Base-by-base conservation (phyloP, 2,329 filamentous ascomycete species). In the Epicoccum sorghinum region DNA sequence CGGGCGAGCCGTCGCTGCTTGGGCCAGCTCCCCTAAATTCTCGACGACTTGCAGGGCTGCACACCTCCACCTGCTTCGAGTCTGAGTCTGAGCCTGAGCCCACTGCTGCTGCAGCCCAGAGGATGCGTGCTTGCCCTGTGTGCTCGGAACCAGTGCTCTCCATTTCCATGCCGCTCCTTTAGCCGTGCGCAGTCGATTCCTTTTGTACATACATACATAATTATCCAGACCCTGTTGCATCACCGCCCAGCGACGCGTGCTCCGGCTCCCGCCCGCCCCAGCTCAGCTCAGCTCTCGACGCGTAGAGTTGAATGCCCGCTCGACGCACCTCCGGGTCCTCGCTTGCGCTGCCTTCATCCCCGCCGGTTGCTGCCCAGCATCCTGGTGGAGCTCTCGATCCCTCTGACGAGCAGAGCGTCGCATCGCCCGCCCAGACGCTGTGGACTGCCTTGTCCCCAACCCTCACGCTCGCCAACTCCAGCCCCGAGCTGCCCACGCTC, bases 291-390 rank as follows among this genome's bases (percentile, higher is more conserved):
- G 24, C 36, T n/a, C 40, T 60, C 61, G 62, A 64, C 62, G 50
- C 61, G 63, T 70, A 72, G 72, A 69, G 75, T 75, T 75, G 72
- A 70, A 75, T 75, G 73, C 74, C 67, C 73, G 67, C 70, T 72
- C 71, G 68, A 73, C 72, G 69, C 54, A 59, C 30, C 52, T 48
- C 53, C 40, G 57, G 57, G 37, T 67, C 66, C 56, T 70, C 68
- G 58, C 61, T 62, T 47, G 70, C 70, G 61, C 62, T 64, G 55
- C 63, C 65, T 40, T 67, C 62, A 56, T 72, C 73, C 46, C 74
- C 74, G 54, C 72, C 73, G 40, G 69, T 67, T 58, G 64, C 67
- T 61, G 69, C 64, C 46, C 64, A 59, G 58, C 57, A 59, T 41
- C 58, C 61, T 37, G 61, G 62, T 55, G 62, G 69, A 61, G 58